A percentile compares a stretch with the other conserved stretches of the same genome.
phyloP scores from a whole-genome alignment of 208 protist species.

The Acanthamoeba castellanii region DNA sequence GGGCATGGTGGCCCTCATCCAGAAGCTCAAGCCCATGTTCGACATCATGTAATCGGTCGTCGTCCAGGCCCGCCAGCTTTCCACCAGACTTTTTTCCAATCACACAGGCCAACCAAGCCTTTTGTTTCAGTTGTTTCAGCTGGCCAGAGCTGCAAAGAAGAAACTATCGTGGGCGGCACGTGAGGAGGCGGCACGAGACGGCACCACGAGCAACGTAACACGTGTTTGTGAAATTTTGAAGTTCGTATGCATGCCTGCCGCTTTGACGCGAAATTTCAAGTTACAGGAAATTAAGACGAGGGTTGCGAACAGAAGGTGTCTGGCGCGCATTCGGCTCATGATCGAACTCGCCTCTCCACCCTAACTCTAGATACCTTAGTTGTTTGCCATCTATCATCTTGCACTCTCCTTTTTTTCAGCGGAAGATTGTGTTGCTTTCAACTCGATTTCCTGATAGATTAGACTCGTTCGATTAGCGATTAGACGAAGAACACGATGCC shows the following conservation, averaged over 20 bases:
- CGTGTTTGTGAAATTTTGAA: conserved; percentile 10
- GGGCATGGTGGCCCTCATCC: conserved; percentile 67
- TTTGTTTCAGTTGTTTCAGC: no score
- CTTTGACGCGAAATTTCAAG: not conserved
- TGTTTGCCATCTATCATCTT: no score
- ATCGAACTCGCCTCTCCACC: no score
- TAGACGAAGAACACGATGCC: conserved; percentile 59
- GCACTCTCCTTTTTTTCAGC: no score
- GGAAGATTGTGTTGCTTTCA: no score
- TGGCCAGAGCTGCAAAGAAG: no score
- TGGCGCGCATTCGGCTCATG: not conserved
- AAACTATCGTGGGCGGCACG: no score
- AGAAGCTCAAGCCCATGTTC: conserved; percentile 75
- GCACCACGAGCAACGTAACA: not conserved
- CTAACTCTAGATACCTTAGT: no score
- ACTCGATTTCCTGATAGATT: not conserved
- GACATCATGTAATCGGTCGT: conserved; percentile 59
- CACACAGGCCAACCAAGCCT: no score
- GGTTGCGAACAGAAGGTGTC: not conserved
- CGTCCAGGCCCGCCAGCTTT: not conserved
- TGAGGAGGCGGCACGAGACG: no score
- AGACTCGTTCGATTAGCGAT: not conserved
- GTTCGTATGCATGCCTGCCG: not conserved
- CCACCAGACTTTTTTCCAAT: not conserved
- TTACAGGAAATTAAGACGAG: not conserved